Evolutionary conservation across 805 yeast species (phyloP).

Genomic region (Helenozyma rhizophorensis): DNA sequence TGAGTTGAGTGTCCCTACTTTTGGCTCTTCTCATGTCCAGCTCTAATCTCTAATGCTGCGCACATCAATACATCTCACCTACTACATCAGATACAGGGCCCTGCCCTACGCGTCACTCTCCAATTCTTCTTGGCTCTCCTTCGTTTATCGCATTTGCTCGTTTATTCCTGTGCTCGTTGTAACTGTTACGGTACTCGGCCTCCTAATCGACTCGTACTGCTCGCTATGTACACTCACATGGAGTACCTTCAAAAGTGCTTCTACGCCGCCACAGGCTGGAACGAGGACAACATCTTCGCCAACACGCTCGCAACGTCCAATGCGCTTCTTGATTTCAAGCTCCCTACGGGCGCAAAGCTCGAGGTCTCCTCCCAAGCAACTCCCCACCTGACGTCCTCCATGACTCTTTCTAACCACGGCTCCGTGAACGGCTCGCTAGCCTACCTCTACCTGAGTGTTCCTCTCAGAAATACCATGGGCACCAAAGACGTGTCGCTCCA

Average conservation of each 20-base stretch:
- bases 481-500: conserved; percentile 55
- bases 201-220: no score
- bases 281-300: conserved; percentile 71
- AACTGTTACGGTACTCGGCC: no score
- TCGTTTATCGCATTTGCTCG: no score
- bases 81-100: no score
- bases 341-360: conserved; percentile 64
- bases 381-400: conserved; percentile 64
- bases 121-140: no score
- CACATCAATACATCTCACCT: no score
- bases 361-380: conserved; percentile 70
- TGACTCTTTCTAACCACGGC: conserved; percentile 61
- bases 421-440: conserved; percentile 77
- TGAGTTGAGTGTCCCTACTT: no score
- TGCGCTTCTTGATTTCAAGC: conserved; percentile 64
- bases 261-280: conserved; percentile 70
- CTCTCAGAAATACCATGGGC: conserved; percentile 47
- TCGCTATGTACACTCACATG: conserved; percentile 76
- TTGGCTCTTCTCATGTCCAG: no score
- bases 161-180: no score
- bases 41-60: no score
- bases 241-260: conserved; percentile 77
- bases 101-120: no score
- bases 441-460: conserved; percentile 67
- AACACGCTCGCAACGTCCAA: conserved; percentile 69